Evolutionary conservation across 208 protist genomes (phyloP), one percentile per base, ranked within the genome.

Genomic region (Trichomonas vaginalis): DNA sequence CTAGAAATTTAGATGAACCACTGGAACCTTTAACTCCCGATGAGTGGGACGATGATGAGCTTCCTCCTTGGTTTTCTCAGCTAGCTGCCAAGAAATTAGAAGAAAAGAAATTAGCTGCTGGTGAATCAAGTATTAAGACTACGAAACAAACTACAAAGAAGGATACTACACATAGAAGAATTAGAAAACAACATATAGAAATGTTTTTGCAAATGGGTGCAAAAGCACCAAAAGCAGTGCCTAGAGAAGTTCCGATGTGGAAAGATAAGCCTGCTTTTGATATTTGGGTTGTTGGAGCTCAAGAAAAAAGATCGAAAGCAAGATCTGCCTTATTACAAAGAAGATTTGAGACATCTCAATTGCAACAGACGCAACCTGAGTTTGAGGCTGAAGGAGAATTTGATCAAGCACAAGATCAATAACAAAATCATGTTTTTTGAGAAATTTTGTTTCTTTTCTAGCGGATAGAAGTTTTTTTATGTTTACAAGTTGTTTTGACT

Each of bases 31-130:
- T 45, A 51, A n/a, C 45, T 15, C 86, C 86, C 17, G 86, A 51
- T 39, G 86, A 92, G 37, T 92, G 86, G 82, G 39, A 88, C 10
- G 86, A 92, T 10, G 46, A 92, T 42, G 86, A 92, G 9, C 23
- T 92, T 39, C 86, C 86, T 48, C 17, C 40, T 17, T 92, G 40
- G 86, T 92, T 92, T 51, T 48, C 86, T 2, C 86, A 92, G 15
- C 86, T 48, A 35, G 46, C 86, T 15, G 86, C 86, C 40, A 92
- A 92, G 32, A 45, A 92, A 92, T 15, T 92, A 12, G 86, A 92
- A 92, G 86, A 92, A 39, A 92, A 92, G 86, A 92, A 51, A 51
- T 45, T 92, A 35, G 86, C 86, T 48, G 40, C 86, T 35, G 86
- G 86, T 51, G 45, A 51, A 51, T 48, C 82, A 48, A 88, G 82